Evolutionary conservation across 352 stramenopile genomes (phyloP).

Genomic region (Phytopythium delawarense): DNA sequence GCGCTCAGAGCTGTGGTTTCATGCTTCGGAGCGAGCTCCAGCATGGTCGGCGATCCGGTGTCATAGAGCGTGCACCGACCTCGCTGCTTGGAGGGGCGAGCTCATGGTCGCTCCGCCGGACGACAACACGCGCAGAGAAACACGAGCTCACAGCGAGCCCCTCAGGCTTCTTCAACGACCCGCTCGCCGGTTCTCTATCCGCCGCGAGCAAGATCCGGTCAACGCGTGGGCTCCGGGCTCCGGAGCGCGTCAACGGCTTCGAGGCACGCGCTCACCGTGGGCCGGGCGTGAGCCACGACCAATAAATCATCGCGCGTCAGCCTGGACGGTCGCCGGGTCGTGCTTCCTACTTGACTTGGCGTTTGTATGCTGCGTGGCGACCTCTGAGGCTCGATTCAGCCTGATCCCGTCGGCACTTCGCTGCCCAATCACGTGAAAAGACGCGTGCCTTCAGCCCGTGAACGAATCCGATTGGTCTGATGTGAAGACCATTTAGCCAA

Average conservation of each 20-base stretch:
- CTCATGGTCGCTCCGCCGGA: neutral
- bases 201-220: neutral
- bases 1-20: too few species aligned
- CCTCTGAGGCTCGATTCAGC: neutral
- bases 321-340: neutral
- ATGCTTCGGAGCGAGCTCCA: too few species aligned
- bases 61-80: neutral
- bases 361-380: neutral
- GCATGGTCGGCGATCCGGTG: neutral
- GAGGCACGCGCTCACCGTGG: slow-evolving; percentile 4
- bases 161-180: neutral
- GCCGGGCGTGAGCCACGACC: slow-evolving; percentile 3
- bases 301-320: slow-evolving; percentile 5
- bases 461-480: neutral
- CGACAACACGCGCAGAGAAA: neutral
- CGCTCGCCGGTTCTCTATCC: neutral
- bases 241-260: neutral
- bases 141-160: neutral
- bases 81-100: neutral
- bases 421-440: slow-evolving; percentile 11
- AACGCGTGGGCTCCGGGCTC: neutral
- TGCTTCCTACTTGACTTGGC: neutral
- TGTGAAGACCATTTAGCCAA: slow-evolving; percentile 8
- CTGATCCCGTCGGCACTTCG: slow-evolving; percentile 8
- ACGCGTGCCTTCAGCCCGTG: slow-evolving; percentile 11